Base-by-base conservation (phyloP, 1,139 yeast genomes). In the Saccharomyces hybrid region DNA sequence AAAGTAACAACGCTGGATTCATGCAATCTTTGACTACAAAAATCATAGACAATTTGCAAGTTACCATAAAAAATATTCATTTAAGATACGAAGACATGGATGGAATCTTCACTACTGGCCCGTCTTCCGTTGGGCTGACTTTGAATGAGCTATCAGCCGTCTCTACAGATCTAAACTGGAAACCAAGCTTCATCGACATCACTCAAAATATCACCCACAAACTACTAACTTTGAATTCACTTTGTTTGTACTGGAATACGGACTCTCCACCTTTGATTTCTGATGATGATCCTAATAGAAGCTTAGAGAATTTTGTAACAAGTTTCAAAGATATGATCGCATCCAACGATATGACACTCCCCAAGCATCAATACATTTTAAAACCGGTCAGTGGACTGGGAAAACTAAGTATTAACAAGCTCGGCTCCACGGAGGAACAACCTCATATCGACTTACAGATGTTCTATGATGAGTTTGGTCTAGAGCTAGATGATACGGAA, bases 311-410 rank as follows among this genome's bases (percentile, higher is more conserved):
- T 16, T 30, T 47, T 25, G 26, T 14, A 1, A 63, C 67, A 8
- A 70, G 69, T n/a, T 82, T 85, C 62, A 69, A 65, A 52, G 60
- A 63, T 9, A 63, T 73, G 4, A 68, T 72, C 32, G 64, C 69
- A 58, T 68, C 75, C 44, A 67, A 70, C 58, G 62, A 71, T 57
- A 62, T 73, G 59, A 57, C 65, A 54, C 54, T 63, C 49, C 61
- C 70, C 25, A 58, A 74, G 30, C 73, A 76, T 14, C 95, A 90
- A 64, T 90, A 82, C 64, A 74, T 95, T 14, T 72, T 95, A 56
- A 81, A 85, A 55, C 99, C 99, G 0, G 96, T 95, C 1, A 82
- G 90, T 5, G 99, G 99, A 31, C 75, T 77, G 47, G 99, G 99
- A 38, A 85, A 85, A 64, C 72, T 95, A 47, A 84, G 93, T 0